Conservation (phyloP, 352 stramenopile species). For the Globisporangium echinulatum region DNA sequence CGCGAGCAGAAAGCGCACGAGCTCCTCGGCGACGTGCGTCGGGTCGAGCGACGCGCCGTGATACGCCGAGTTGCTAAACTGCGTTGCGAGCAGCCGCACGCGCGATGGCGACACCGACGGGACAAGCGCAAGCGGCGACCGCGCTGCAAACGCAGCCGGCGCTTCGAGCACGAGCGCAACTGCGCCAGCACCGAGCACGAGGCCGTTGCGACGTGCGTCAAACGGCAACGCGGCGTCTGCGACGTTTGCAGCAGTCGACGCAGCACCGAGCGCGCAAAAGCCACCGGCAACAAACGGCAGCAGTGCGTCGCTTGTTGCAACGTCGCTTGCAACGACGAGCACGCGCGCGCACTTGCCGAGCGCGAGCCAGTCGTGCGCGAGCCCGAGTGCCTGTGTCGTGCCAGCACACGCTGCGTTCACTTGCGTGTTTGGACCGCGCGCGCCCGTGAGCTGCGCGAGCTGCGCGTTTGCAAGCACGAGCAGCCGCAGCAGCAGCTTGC, state of each 20-base stretch:
- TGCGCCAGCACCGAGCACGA: conserved; percentile 92
- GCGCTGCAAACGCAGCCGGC: conserved; percentile 15
- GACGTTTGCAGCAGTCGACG: conserved; percentile 74
- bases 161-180: conserved; percentile 80
- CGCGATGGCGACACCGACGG: background rate
- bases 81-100: conserved; percentile 88
- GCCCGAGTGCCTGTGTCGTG: conserved; percentile 88
- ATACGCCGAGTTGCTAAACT: conserved; percentile 95
- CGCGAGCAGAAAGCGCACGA: conserved; percentile 84
- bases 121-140: conserved; percentile 4
- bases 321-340: conserved; percentile 93
- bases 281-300: conserved; percentile 93
- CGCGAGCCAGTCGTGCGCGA: conserved; percentile 94
- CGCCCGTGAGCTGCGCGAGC: conserved; percentile 93
- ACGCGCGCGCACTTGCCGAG: conserved; percentile 90
- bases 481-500: conserved; percentile 96
- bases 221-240: conserved; percentile 89
- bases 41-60: conserved; percentile 93
- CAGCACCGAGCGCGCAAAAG: conserved; percentile 92
- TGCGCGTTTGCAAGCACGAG: conserved; percentile 95
- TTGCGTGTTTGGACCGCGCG: conserved; percentile 93
- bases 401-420: conserved; percentile 95
- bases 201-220: conserved; percentile 88
- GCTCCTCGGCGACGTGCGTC: conserved; percentile 90
- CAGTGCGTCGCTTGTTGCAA: conserved; percentile 85